Evolutionary conservation across 305 asterid species (phyloP).

Genomic region (Solanum chacoense): DNA sequence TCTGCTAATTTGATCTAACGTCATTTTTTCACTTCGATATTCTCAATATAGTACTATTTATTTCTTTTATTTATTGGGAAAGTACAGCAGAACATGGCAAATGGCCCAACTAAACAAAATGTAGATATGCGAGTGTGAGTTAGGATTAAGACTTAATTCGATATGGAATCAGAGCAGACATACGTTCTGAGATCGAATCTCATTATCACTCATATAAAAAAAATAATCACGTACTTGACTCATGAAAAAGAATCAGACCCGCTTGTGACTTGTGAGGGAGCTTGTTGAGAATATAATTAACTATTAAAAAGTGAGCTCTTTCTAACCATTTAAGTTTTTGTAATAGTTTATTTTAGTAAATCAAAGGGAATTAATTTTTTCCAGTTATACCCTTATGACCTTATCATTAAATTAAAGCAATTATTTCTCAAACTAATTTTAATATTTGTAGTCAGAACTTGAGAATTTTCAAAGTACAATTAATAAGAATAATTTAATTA

Average conservation of each 20-base stretch:
- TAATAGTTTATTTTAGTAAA: not conserved
- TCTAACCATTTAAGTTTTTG: too few relatives aligned
- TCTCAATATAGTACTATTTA: not conserved
- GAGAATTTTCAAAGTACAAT: not conserved
- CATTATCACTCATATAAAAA: too few relatives aligned
- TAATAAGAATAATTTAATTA: not conserved
- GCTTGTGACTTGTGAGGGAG: too few relatives aligned
- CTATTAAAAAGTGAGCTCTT: accelerated
- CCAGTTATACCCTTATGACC: not conserved
- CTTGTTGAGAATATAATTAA: too few relatives aligned
- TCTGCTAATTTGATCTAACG: not conserved
- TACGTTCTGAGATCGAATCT: accelerated
- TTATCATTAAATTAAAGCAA: not conserved
- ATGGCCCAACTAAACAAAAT: not conserved
- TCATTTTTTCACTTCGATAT: not conserved
- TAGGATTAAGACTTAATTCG: accelerated
- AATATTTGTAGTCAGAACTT: not conserved
- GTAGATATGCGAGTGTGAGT: not conserved
- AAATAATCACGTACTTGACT: too few relatives aligned
- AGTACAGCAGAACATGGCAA: not conserved
- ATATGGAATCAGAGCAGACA: accelerated
- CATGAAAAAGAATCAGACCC: too few relatives aligned
- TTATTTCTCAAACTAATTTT: not conserved
- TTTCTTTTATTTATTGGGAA: not conserved
- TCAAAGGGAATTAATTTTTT: not conserved